Conservation (phyloP, 257 asterid genomes). For the Anisodus tanguticus region DNA sequence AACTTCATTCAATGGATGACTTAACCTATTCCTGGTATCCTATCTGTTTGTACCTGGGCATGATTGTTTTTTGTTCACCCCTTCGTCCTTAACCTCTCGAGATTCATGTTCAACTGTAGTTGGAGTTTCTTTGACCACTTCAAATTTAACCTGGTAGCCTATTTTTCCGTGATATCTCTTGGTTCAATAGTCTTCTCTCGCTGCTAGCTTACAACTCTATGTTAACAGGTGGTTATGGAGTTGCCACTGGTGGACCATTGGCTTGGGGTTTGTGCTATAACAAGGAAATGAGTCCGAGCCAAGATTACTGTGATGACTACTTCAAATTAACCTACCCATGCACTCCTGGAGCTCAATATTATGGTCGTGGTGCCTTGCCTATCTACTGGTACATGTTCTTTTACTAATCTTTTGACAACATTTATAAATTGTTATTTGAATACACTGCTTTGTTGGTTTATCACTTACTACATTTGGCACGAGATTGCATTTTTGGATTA, state of each 20-base stretch:
- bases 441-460: background rate
- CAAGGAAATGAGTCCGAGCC: constrained; percentile 55
- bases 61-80: background rate
- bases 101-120: background rate
- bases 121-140: constrained; percentile 1
- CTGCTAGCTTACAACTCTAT: background rate
- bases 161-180: background rate
- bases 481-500: background rate
- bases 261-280: constrained; percentile 95
- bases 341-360: constrained; percentile 78
- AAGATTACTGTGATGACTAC: constrained; percentile 48
- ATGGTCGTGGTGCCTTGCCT: constrained; percentile 94
- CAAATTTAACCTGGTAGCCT: background rate
- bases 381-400: constrained; percentile 61
- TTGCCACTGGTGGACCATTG: constrained; percentile 92
- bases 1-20: background rate
- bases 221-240: constrained; percentile 82
- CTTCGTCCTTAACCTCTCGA: background rate
- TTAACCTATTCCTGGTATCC: background rate
- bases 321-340: constrained; percentile 61
- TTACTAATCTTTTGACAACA: background rate
- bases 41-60: background rate
- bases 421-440: background rate
- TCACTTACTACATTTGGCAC: background rate
- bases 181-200: background rate